Evolutionary conservation across 116 monocot genomes (phyloP).

Genomic region (Thalassia testudinum): DNA sequence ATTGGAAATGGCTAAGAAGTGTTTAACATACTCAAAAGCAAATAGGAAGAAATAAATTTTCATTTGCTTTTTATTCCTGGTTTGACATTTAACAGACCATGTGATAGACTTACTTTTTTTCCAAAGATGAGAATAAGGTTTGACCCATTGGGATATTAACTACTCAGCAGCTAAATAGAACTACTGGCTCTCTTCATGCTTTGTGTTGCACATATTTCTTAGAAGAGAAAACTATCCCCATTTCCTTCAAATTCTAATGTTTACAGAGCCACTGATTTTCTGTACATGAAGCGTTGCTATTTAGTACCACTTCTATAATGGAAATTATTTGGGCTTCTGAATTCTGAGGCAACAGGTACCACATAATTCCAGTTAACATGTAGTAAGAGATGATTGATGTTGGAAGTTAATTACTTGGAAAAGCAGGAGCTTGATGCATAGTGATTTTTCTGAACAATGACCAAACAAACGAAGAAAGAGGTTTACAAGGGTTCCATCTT

Average conservation of each 20-base stretch:
- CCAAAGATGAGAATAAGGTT: too few species aligned
- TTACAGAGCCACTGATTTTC: not conserved
- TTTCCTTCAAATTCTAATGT: not conserved
- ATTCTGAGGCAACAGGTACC: not conserved
- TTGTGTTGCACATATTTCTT: too few species aligned
- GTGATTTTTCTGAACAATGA: constrained; percentile 58
- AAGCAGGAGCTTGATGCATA: constrained; percentile 80
- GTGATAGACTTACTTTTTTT: too few species aligned
- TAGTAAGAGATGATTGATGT: not conserved
- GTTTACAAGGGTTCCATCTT: constrained; percentile 88
- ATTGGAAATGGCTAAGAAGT: too few species aligned
- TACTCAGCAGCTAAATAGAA: too few species aligned
- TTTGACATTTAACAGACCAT: not conserved
- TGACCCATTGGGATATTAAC: too few species aligned
- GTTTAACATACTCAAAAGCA: not conserved
- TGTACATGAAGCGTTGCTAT: not conserved
- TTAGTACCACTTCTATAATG: not conserved
- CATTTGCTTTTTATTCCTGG: not conserved
- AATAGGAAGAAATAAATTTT: not conserved
- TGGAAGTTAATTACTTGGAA: constrained; percentile 41
- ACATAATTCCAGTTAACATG: not conserved
- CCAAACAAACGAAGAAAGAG: constrained; percentile 86
- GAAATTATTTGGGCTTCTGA: not conserved
- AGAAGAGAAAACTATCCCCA: too few species aligned
- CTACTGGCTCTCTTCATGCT: too few species aligned